A percentile compares a stretch with the other conserved stretches of the same genome.
Evolutionary conservation across 1,139 yeast species (phyloP).

Genomic region (Wickerhamomyces sp.): DNA sequence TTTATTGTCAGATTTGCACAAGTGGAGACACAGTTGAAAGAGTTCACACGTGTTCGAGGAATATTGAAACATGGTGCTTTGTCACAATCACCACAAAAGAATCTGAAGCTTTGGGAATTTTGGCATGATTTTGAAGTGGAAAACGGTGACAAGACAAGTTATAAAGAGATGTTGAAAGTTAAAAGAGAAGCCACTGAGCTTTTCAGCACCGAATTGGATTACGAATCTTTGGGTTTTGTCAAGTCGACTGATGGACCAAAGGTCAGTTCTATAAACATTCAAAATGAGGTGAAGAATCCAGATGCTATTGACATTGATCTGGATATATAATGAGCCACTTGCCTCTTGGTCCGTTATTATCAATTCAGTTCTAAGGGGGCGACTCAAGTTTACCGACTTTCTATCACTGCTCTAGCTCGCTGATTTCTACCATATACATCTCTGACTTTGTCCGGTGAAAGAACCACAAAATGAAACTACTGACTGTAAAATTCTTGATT

Average conservation of each 20-base stretch:
- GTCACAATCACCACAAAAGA: slow-evolving; percentile 36
- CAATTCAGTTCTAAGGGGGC: too few relatives aligned
- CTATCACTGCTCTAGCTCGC: too few relatives aligned
- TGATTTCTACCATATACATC: too few relatives aligned
- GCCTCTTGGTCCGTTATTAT: too few relatives aligned
- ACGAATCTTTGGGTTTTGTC: slow-evolving; percentile 54
- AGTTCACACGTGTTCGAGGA: slow-evolving; percentile 55
- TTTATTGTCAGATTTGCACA: slow-evolving; percentile 37
- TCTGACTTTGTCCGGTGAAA: too few relatives aligned
- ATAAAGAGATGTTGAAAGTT: slow-evolving; percentile 66
- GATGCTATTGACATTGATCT: slow-evolving; percentile 72
- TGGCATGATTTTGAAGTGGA: slow-evolving; percentile 77
- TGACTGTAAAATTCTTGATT: too few relatives aligned
- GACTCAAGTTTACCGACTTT: too few relatives aligned
- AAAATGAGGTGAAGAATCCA: slow-evolving; percentile 37
- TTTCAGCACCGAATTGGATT: slow-evolving; percentile 32
- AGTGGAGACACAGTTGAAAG: slow-evolving; percentile 44
- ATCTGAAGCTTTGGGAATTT: slow-evolving; percentile 42
- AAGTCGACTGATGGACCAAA: slow-evolving; percentile 33
- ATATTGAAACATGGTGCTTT: slow-evolving; percentile 47
- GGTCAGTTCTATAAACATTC: slow-evolving; percentile 20
- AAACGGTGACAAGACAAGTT: slow-evolving; percentile 65
- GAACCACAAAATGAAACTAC: too few relatives aligned
- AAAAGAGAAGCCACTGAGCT: slow-evolving; percentile 48
- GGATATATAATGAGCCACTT: slow-evolving; percentile 38